phyloP scores from a whole-genome alignment of 495 filamentous ascomycete genomes.

The Podospora pseudocomata region DNA sequence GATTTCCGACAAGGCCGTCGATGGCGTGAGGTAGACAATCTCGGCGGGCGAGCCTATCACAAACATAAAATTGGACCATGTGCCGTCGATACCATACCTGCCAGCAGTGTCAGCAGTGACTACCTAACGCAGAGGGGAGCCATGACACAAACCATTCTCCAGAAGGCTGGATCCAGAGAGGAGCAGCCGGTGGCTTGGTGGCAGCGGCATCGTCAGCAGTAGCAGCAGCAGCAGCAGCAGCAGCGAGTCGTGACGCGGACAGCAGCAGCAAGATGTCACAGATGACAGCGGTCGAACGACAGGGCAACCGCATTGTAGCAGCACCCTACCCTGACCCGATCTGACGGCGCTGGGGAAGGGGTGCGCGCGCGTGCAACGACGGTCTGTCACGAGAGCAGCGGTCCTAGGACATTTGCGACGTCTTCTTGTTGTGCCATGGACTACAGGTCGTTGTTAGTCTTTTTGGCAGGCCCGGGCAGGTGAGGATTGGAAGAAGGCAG shows the following conservation, averaged over 20 bases:
- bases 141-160: constrained; percentile 38
- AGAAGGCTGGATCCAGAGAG: constrained; percentile 45
- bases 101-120: constrained; percentile 21
- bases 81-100: constrained; percentile 51
- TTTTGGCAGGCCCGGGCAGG: neutral
- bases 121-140: neutral
- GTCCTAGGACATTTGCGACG: constrained; percentile 32
- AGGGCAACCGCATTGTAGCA: constrained; percentile 36
- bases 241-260: constrained; percentile 33
- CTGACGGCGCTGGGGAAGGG: constrained; percentile 13
- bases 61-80: constrained; percentile 52
- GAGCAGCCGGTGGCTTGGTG: constrained; percentile 6
- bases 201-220: constrained; percentile 21
- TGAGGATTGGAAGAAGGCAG: neutral
- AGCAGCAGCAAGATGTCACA: constrained; percentile 39
- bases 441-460: constrained; percentile 20
- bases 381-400: constrained; percentile 28
- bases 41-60: constrained; percentile 56
- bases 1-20: constrained; percentile 54
- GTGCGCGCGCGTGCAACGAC: constrained; percentile 17
- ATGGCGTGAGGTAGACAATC: constrained; percentile 54
- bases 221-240: constrained; percentile 6
- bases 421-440: constrained; percentile 34
- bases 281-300: constrained; percentile 34
- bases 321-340: constrained; percentile 24